Base-by-base conservation (phyloP, 2,329 filamentous ascomycete species). In the Fusarium devonianum region DNA sequence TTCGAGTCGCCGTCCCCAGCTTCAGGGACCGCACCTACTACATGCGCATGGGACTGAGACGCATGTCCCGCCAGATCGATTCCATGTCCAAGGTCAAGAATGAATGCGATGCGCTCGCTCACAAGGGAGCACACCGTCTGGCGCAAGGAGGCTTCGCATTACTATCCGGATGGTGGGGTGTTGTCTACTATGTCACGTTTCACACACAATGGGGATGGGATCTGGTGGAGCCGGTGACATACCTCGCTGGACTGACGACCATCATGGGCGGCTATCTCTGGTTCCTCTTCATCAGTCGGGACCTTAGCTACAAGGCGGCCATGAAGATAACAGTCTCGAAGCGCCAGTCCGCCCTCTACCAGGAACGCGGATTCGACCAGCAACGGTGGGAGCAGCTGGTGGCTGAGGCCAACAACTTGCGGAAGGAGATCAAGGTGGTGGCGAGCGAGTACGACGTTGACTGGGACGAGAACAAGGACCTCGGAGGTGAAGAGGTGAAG, bases 11-110 rank as follows among this genome's bases (percentile, higher is more conserved):
- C 0, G 92, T 96, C 8, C 92, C 92, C 0, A 91, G 87, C 35
- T 97, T 96, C 79, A 84, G 86, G 53, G 92, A 97, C 68, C 80
- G 92, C n/a, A 97, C 92, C 0, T 88, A 93, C 71, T 96, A 93
- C 71, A 81, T 96, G 66, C 85, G 92, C 7, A 83, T 90, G 70
- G 79, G 89, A 7, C 73, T 97, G 40, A 80, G 90, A 33, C 89
- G 88, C 54, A 85, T 88, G 65, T 86, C 87, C 4, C 78, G 75
- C 35, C 78, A 85, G 47, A 87, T 97, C 40, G 83, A 87, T 16
- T 70, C 78, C 14, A 81, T 92, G 71, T 84, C 89, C 4, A 82
- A 82, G 39, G 75, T 96, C 65, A 96, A 96, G 75, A 79, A 83
- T 14, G 87, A 93, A 63, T 96, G 92, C 70, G 92, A 96, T 69